These are phyloP conservation scores for Eucalyptus erythrocorys DNA, from an alignment of 345 rosid genomes.

Conservation along the genomic window DNA sequence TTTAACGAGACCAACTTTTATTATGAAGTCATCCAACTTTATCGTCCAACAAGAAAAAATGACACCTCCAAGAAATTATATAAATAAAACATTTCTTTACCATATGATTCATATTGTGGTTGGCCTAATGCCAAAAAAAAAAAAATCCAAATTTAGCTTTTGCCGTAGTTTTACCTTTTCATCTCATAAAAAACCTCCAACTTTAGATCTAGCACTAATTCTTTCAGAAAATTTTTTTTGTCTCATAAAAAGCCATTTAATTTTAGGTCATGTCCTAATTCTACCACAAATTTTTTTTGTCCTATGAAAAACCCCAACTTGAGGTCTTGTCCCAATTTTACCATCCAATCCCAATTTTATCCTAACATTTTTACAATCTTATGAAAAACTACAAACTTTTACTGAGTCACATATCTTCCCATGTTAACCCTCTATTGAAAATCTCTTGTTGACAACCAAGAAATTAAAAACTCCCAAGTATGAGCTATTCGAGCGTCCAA, in stretches of 20 bases:
- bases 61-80: background rate
- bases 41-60: background rate
- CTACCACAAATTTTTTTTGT: background rate
- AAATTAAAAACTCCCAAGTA: too few relatives aligned
- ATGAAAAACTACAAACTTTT: too few relatives aligned
- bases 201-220: too few relatives aligned
- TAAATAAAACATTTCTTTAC: background rate
- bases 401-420: too few relatives aligned
- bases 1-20: background rate
- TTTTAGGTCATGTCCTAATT: background rate
- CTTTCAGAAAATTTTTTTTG: too few relatives aligned
- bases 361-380: too few relatives aligned
- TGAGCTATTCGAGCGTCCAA: fast-evolving
- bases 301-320: background rate
- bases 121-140: background rate
- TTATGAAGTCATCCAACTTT: background rate
- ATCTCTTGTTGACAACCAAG: too few relatives aligned
- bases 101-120: background rate
- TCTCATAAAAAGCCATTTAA: too few relatives aligned
- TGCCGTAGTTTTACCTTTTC: too few relatives aligned
- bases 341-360: too few relatives aligned
- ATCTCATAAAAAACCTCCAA: background rate
- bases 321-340: background rate
- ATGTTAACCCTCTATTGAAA: fast-evolving
- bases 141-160: too few relatives aligned